These are phyloP conservation scores for Candida silvicultrix DNA, from an alignment of 805 yeast species.

Conservation along the genomic window DNA sequence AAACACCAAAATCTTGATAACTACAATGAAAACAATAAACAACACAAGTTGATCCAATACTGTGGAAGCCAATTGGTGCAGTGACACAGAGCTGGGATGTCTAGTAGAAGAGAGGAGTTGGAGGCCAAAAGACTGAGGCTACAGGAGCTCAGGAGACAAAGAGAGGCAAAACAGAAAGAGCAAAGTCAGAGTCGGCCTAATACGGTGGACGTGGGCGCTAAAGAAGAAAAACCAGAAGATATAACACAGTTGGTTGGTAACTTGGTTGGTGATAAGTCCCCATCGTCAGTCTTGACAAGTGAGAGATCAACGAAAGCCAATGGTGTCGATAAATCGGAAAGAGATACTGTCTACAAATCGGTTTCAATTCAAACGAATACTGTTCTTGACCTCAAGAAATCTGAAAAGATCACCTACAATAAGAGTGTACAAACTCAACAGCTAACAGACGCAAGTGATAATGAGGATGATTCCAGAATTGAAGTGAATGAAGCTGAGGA, in stretches of 20 bases:
- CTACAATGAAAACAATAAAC: neutral
- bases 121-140: constrained; percentile 47
- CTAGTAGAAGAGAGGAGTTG: constrained; percentile 31
- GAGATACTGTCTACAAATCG: constrained; percentile 1
- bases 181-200: neutral
- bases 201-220: neutral
- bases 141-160: constrained; percentile 42
- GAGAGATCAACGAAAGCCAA: neutral
- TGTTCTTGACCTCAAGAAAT: constrained; percentile 4
- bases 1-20: neutral
- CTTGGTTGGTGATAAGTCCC: neutral
- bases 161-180: constrained; percentile 27
- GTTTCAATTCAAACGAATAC: neutral
- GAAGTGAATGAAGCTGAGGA: neutral
- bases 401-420: constrained; percentile 16
- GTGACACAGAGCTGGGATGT: constrained; percentile 13
- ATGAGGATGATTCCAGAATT: neutral
- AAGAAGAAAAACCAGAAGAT: neutral
- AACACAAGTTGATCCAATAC: neutral
- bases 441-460: neutral
- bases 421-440: constrained; percentile 21
- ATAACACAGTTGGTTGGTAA: neutral
- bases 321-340: neutral
- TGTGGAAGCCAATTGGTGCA: too few species aligned
- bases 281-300: constrained; percentile 1